Conservation (phyloP, 805 yeast species). For the Yamadazyma ubonensis region DNA sequence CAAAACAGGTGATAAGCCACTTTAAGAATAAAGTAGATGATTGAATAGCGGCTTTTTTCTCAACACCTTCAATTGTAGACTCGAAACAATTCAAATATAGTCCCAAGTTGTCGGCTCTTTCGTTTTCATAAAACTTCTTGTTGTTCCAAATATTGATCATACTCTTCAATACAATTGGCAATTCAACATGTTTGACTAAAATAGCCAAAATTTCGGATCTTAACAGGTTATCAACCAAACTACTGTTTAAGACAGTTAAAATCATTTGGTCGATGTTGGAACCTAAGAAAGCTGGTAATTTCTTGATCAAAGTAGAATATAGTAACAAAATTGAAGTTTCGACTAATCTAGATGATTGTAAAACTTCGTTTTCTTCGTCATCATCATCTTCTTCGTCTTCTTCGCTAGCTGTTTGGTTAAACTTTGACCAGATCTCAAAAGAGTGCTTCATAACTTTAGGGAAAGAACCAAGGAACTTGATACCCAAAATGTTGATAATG, state of each 20-base stretch:
- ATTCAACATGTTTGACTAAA: slow-evolving; percentile 65
- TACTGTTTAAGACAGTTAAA: slow-evolving; percentile 54
- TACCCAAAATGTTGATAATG: slow-evolving; percentile 73
- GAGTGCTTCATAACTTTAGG: slow-evolving; percentile 81
- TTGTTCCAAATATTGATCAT: slow-evolving; percentile 62
- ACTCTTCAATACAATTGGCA: slow-evolving; percentile 58
- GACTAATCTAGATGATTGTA: slow-evolving; percentile 36
- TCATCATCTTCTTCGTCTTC: slow-evolving; percentile 5
- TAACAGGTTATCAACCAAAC: slow-evolving; percentile 55
- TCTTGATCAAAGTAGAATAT: slow-evolving; percentile 70
- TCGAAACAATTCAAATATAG: slow-evolving; percentile 69
- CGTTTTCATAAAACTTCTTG: slow-evolving; percentile 32
- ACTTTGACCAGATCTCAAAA: slow-evolving; percentile 54
- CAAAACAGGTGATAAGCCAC: slow-evolving; percentile 69
- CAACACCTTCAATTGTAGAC: slow-evolving; percentile 60
- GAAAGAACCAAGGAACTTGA: slow-evolving; percentile 79
- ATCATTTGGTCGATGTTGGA: slow-evolving; percentile 63
- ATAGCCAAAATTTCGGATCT: slow-evolving; percentile 62
- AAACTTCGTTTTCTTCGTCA: slow-evolving; percentile 6
- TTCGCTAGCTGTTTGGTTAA: slow-evolving; percentile 14
- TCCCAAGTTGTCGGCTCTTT: slow-evolving; percentile 49
- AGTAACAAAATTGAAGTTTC: slow-evolving; percentile 73
- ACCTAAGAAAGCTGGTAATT: slow-evolving; percentile 78
- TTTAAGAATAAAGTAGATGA: slow-evolving; percentile 67
- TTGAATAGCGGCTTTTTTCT: slow-evolving; percentile 71